phyloP scores from a whole-genome alignment of 768 basidiomycete species.

The Amyloporia xantha region DNA sequence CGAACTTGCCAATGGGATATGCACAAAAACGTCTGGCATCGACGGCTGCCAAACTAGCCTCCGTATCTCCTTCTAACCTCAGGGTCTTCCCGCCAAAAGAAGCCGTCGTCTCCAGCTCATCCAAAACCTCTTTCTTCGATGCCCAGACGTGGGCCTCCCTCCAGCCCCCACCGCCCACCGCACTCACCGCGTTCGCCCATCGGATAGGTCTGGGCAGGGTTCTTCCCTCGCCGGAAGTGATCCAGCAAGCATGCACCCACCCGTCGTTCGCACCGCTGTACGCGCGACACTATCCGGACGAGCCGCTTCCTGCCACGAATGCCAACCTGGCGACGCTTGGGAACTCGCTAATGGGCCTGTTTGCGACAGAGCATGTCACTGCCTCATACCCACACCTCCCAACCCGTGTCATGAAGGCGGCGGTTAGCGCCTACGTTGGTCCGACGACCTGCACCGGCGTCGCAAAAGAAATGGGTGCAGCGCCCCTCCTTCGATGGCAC shows the following conservation, averaged over 20 bases:
- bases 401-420: conserved; percentile 85
- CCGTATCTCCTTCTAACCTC: conserved; percentile 51
- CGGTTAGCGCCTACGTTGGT: conserved; percentile 88
- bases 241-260: conserved; percentile 78
- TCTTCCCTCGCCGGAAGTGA: conserved; percentile 43
- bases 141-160: conserved; percentile 62
- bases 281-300: conserved; percentile 49
- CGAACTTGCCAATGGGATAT: conserved; percentile 43
- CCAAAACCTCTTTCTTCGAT: conserved; percentile 38
- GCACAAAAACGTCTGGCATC: conserved; percentile 47
- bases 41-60: conserved; percentile 40
- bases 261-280: conserved; percentile 56
- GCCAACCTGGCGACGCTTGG: conserved; percentile 69
- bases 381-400: conserved; percentile 85
- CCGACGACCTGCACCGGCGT: conserved; percentile 76
- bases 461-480: conserved; percentile 79
- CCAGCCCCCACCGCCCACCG: conserved; percentile 65
- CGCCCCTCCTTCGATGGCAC: conserved; percentile 76
- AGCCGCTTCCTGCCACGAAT: conserved; percentile 58
- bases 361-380: conserved; percentile 79
- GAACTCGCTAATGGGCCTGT: conserved; percentile 85
- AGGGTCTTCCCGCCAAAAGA: conserved; percentile 58
- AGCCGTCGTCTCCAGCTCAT: conserved; percentile 26
- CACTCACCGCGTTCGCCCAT: conserved; percentile 70
- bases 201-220: conserved; percentile 64